Base-by-base conservation (phyloP, 805 yeast species). In the Cyberlindnera samutprakarnensis region DNA sequence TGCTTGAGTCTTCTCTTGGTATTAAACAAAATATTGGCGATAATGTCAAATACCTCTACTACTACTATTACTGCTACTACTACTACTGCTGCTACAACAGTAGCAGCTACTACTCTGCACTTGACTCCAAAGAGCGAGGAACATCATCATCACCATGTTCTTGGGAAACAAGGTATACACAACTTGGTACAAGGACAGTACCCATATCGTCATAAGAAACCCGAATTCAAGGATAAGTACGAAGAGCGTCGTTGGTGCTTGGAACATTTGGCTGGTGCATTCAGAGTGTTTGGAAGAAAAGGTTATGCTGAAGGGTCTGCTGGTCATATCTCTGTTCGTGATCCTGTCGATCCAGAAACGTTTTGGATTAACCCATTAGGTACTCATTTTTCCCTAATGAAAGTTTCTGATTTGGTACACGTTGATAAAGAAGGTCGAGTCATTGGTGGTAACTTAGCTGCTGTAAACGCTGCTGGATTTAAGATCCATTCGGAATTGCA, bases 351-450 rank as follows among this genome's bases (percentile, higher is more conserved):
- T 41, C 80, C 80, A n/a, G 54, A 64, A 28, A 81, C 90, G 4
- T 85, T 85, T 54, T 85, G 95, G 95, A 82, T 85, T 53, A 85
- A 85, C 57, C 95, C 95, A 5, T 61, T 85, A 41, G 90, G 81
- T n/a, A 69, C 66, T 43, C 95, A 85, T 56, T 85, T 81, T 54
- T 66, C 71, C 14, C 50, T 70, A 27, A 57, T 78, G 50, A 70
- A 62, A 43, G 81, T 75, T 18, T 61, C 71, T 14, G 84, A 77
- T 44, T 64, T 78, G 68, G 80, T 78, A 6, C 74, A 72, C 14
- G 71, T 70, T 16, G 81, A 77, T 49, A 74, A 70, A 47, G 62
- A 72, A 27, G 85, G 83, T 21, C 68, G 74, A 33, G 63, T 78
- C 25, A 63, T 78, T 36, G 61, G 61, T n/a, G 84, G 79, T 20